Evolutionary conservation across 2,329 filamentous ascomycete species (phyloP), one percentile per base, ranked within the genome.

Genomic region (Ophiostoma tasmaniense): DNA sequence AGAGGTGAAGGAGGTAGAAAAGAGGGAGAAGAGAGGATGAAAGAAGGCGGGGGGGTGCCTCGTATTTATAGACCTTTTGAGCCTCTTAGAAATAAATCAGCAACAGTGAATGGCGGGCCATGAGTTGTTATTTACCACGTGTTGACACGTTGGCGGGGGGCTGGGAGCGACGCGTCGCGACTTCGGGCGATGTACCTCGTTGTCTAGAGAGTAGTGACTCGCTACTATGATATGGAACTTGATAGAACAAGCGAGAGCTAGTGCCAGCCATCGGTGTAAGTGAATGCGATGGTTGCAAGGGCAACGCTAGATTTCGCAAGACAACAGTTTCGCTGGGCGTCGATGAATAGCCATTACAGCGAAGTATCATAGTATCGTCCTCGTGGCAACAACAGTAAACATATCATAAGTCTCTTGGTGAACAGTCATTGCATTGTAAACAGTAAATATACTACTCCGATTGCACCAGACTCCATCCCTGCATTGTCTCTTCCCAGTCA

Each of bases 401-500:
- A 42, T 2, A n/a, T n/a, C n/a, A 55, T 22, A 55, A 22, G 50
- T 25, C n/a, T n/a, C 22, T 25, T 55, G 17, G 7, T 45, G 7
- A 22, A 25, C 2, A 55, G 8, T 13, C n/a, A 52, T 10, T 52
- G 8, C 50, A 55, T 55, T 55, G n/a, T 14, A 10, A 28, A n/a
- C n/a, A 25, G 20, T n/a, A 14, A 55, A 13, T 1, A 25, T 22
- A 61, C 42, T 70, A 73, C 69, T 80, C 79, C 71, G 77, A 75
- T 72, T 75, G 77, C 2, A 79, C 76, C 66, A 73, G 72, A 20
- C 72, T 71, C 77, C 79, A 79, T 42, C 79, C 79, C 69, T 76
- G 77, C 2, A 80, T 74, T 4, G 76, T 75, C 62, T 80, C 77
- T 65, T 76, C 73, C 80, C 80, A 81, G 66, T 76, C 78, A 35